Conservation (phyloP, 345 rosid genomes). For the Sonneratia alba region DNA sequence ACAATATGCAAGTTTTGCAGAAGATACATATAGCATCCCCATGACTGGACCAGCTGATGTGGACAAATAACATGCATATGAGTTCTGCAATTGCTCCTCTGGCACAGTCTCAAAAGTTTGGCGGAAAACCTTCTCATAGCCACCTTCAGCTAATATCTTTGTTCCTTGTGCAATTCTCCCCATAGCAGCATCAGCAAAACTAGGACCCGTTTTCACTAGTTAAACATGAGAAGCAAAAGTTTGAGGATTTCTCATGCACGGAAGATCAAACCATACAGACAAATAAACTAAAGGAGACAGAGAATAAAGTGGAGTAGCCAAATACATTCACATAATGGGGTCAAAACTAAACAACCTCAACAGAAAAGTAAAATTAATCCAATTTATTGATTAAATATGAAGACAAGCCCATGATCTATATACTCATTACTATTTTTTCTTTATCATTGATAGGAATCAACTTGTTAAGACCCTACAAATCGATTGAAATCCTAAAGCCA, state of each 20-base stretch:
- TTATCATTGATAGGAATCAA: too few relatives aligned
- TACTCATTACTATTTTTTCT: too few relatives aligned
- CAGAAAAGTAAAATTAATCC: background rate
- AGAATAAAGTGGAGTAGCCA: background rate
- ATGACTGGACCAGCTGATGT: conserved; percentile 42
- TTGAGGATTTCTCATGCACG: background rate
- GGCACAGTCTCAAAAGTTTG: conserved; percentile 36
- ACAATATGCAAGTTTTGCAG: conserved; percentile 34
- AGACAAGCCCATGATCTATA: background rate
- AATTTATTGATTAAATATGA: background rate
- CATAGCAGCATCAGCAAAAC: conserved; percentile 40
- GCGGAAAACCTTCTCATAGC: conserved; percentile 33
- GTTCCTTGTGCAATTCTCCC: conserved; percentile 42
- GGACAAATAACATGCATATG: conserved; percentile 34
- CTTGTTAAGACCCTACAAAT: too few relatives aligned
- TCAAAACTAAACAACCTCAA: background rate
- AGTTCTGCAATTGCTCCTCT: conserved; percentile 27
- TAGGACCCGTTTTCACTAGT: conserved; percentile 36
- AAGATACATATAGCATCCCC: conserved; percentile 32
- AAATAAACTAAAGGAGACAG: background rate
- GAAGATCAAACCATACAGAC: background rate
- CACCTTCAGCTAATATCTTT: conserved; percentile 36
- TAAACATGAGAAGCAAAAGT: background rate
- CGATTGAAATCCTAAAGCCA: background rate
- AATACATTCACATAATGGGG: background rate